These are phyloP conservation scores for Sporisorium scitamineum DNA, from an alignment of 1,284 basidiomycete species.

Conservation along the genomic window DNA sequence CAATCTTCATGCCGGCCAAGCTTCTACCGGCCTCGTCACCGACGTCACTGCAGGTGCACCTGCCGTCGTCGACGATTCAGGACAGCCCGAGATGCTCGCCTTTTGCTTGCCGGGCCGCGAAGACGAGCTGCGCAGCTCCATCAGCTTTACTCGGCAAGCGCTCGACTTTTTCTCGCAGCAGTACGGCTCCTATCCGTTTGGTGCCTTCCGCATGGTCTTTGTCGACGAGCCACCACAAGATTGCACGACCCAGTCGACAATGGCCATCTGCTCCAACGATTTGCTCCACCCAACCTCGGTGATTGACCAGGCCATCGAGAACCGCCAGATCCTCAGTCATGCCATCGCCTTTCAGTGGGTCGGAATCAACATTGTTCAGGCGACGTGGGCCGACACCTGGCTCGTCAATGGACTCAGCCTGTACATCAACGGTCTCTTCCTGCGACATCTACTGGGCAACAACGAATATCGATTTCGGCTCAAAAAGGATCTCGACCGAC, in stretches of 20 bases:
- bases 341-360: conserved; percentile 92
- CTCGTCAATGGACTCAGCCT: conserved; percentile 91
- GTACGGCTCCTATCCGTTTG: conserved; percentile 94
- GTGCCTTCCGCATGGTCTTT: conserved; percentile 93
- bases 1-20: conserved; percentile 72
- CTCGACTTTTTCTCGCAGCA: conserved; percentile 93
- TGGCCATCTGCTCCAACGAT: conserved; percentile 85
- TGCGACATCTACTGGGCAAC: conserved; percentile 88
- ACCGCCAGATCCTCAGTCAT: conserved; percentile 85
- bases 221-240: conserved; percentile 80
- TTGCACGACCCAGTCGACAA: conserved; percentile 84
- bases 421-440: conserved; percentile 89
- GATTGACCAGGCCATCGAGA: conserved; percentile 93
- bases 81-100: conserved; percentile 86
- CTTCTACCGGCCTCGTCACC: conserved; percentile 73
- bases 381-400: conserved; percentile 95
- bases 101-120: conserved; percentile 90
- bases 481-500: conserved; percentile 96
- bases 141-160: conserved; percentile 83
- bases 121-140: conserved; percentile 77
- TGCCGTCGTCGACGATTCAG: conserved; percentile 40
- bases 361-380: conserved; percentile 94
- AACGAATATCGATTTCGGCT: conserved; percentile 97
- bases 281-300: conserved; percentile 87
- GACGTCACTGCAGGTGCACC: conserved; percentile 23